Base-by-base conservation (phyloP, 306 rosid genomes). In the Hylodesmum podocarpum region DNA sequence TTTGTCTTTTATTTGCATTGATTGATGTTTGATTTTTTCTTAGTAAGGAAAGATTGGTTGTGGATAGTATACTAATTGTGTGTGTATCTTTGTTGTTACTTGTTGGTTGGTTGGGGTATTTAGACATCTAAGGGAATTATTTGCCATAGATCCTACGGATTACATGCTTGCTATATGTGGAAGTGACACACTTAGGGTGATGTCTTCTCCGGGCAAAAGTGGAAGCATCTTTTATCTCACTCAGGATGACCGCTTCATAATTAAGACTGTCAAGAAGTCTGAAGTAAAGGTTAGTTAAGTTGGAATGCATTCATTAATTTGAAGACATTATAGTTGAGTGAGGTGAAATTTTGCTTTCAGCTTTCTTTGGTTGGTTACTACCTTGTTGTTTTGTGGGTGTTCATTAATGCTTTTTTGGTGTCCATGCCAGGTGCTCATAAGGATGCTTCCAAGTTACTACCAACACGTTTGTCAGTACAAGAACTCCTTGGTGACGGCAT, bases 181-280 rank as follows among this genome's bases (percentile, higher is more conserved):
- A 73, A 85, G 61, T 70, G 84, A 83, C 10, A 66, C 88, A 3
- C 87, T 85, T 6, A 73, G 87, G 62, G 88, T 82, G 72, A 84
- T 87, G 88, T 87, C 87, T 41, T 87, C 91, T 43, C 91, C 89
- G 21, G 91, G 91, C 39, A 87, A 87, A 68, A 87, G 91, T 28
- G 91, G 89, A 82, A 87, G 91, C 72, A 70, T 87, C 74, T 87
- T 87, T 83, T 82, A 87, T 72, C 87, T 85, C 18, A 87, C 89
- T 58, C 91, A 87, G 66, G 91, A 87, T 28, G 89, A 85, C 54
- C 73, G 86, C 2, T 82, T 85, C 78, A 82, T 87, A 58, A 87
- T 87, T 55, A 87, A 87, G 77, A 87, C 89, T 6, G 89, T 87
- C 64, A 87, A 70, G 87, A 87, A 87, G 68, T 85, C 91, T 41